A percentile compares a stretch with the other conserved stretches of the same genome.
phyloP scores from a whole-genome alignment of 1,139 yeast species.

The Blastobotrys ciferrii region DNA sequence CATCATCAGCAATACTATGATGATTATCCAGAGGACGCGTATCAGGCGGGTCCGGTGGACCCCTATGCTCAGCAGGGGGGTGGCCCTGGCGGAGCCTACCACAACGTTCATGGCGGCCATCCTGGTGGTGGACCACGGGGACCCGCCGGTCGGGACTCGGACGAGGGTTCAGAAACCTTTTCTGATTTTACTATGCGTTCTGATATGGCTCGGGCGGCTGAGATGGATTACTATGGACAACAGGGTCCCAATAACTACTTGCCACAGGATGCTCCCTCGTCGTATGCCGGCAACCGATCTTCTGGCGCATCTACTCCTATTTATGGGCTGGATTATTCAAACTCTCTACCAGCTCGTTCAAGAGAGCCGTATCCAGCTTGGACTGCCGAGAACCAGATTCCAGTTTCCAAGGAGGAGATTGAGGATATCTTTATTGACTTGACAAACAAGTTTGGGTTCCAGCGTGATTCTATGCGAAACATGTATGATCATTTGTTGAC shows the following conservation, averaged over 20 bases:
- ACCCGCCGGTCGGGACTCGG: constrained; percentile 31
- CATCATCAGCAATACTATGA: constrained; percentile 37
- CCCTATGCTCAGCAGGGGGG: constrained; percentile 35
- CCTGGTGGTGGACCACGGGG: constrained; percentile 24
- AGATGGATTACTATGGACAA: constrained; percentile 41
- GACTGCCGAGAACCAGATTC: constrained; percentile 89
- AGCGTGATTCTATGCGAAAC: constrained; percentile 95
- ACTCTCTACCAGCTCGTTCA: constrained; percentile 46
- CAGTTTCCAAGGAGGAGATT: constrained; percentile 81
- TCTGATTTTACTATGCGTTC: constrained; percentile 46
- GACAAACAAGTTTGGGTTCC: constrained; percentile 92
- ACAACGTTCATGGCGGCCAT: constrained; percentile 27
- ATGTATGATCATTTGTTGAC: constrained; percentile 96
- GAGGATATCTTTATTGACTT: constrained; percentile 89
- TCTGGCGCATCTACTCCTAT: constrained; percentile 97
- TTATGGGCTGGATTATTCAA: constrained; percentile 79
- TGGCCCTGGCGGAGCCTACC: constrained; percentile 27
- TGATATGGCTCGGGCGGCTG: constrained; percentile 40
- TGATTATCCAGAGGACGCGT: constrained; percentile 38
- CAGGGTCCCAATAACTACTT: constrained; percentile 26
- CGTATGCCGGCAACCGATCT: constrained; percentile 75
- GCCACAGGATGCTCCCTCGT: constrained; percentile 36
- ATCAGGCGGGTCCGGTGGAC: constrained; percentile 35
- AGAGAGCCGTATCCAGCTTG: constrained; percentile 94
- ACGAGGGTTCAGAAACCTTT: constrained; percentile 43